These are phyloP conservation scores for Megacollybia marginata DNA, from an alignment of 768 basidiomycete genomes.

Conservation along the genomic window DNA sequence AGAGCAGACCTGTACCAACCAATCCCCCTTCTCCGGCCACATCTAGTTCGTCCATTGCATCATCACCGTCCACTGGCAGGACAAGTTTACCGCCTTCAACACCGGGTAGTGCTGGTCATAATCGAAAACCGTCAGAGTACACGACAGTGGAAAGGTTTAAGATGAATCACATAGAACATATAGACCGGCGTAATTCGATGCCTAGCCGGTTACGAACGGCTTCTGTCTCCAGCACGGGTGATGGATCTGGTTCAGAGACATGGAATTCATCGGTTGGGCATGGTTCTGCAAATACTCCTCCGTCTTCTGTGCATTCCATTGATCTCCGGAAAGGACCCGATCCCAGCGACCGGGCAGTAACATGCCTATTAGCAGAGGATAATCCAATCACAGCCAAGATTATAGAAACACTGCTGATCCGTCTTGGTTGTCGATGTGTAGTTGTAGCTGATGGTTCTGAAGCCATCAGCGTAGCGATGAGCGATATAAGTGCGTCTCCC, in stretches of 20 bases:
- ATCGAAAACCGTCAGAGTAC: constrained; percentile 84
- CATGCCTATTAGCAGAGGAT: constrained; percentile 91
- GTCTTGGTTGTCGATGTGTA: constrained; percentile 91
- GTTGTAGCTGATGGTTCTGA: constrained; percentile 96
- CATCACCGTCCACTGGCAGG: constrained; percentile 82
- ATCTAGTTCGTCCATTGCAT: constrained; percentile 85
- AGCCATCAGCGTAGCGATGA: constrained; percentile 95
- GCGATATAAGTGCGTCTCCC: constrained; percentile 80
- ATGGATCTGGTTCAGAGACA: constrained; percentile 70
- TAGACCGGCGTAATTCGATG: constrained; percentile 74
- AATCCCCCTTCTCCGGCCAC: constrained; percentile 89
- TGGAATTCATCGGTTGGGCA: constrained; percentile 57
- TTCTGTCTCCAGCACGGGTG: constrained; percentile 76
- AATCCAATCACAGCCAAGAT: constrained; percentile 99
- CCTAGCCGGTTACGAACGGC: constrained; percentile 84
- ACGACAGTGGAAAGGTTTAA: constrained; percentile 88
- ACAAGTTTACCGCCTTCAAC: constrained; percentile 66
- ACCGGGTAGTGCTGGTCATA: constrained; percentile 57
- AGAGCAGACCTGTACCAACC: constrained; percentile 48
- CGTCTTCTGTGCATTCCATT: constrained; percentile 81
- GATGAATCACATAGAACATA: constrained; percentile 68
- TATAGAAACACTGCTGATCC: constrained; percentile 87
- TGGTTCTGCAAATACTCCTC: constrained; percentile 55
- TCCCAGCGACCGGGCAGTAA: constrained; percentile 82
- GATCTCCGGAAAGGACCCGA: constrained; percentile 73